Evolutionary conservation across 306 rosid species (phyloP), one percentile per base, ranked within the genome.

Genomic region (Comarum palustre): DNA sequence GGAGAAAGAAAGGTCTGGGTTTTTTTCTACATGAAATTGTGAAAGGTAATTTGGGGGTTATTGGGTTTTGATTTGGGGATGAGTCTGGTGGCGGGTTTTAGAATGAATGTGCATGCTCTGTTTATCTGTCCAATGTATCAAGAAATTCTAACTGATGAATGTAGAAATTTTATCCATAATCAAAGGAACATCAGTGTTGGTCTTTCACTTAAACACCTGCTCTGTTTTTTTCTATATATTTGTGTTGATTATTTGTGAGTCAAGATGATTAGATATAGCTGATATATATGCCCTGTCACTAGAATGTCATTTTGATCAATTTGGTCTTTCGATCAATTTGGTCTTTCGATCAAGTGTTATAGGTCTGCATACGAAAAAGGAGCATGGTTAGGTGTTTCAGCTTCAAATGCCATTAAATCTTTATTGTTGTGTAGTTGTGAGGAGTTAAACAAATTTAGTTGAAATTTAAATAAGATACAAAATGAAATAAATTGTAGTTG

Each of bases 81-180:
- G n/a, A n/a, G n/a, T n/a, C n/a, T n/a, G n/a, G n/a, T n/a, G n/a
- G n/a, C n/a, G n/a, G n/a, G n/a, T n/a, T n/a, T n/a, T n/a, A n/a
- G n/a, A n/a, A n/a, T n/a, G n/a, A n/a, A n/a, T n/a, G n/a, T n/a
- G n/a, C n/a, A n/a, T n/a, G n/a, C n/a, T n/a, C n/a, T n/a, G n/a
- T n/a, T n/a, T n/a, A n/a, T n/a, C n/a, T n/a, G n/a, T n/a, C n/a
- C n/a, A n/a, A 45, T 34, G 39, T 66, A 66, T 75, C 62, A 15
- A 45, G 36, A 24, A 72, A 60, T 29, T 36, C 36, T 69, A 52
- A 74, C 31, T 32, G 38, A 22, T 20, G 52, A 54, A 69, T 39
- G 39, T 54, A 60, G 68, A 63, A 78, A 22, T 54, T 74, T 38
- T 72, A 83, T 71, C 78, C 66, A 73, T 32, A 2, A 61, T 61